These are phyloP conservation scores for Lodderomyces jiufengensis DNA, from an alignment of 1,139 yeast genomes.

Conservation along the genomic window DNA sequence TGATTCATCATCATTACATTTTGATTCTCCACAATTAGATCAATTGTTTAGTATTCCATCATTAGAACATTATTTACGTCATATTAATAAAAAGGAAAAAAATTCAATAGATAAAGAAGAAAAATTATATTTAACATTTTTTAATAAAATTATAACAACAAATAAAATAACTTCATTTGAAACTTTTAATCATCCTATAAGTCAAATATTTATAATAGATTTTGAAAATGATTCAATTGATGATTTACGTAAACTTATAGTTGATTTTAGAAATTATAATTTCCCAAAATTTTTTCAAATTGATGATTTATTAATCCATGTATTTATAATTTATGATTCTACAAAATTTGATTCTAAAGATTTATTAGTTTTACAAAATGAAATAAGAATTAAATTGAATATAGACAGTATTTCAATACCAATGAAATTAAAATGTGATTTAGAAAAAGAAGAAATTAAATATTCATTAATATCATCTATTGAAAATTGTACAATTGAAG, in stretches of 20 bases:
- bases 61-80: conserved; percentile 32
- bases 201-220: conserved; percentile 68
- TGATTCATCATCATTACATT: neutral
- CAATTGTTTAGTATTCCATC: conserved; percentile 41
- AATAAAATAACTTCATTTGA: conserved; percentile 75
- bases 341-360: conserved; percentile 19
- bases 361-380: conserved; percentile 32
- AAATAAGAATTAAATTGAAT: conserved; percentile 25
- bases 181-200: conserved; percentile 84
- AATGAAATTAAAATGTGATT: conserved; percentile 10
- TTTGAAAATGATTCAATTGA: conserved; percentile 47
- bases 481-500: conserved; percentile 51
- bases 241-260: conserved; percentile 35
- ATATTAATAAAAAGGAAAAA: conserved; percentile 11
- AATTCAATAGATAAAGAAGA: conserved; percentile 5
- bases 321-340: conserved; percentile 38
- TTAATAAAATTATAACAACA: conserved; percentile 60
- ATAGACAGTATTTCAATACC: conserved; percentile 30
- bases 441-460: conserved; percentile 11
- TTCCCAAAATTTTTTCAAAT: conserved; percentile 60
- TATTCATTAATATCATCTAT: conserved; percentile 17
- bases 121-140: conserved; percentile 54
- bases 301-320: conserved; percentile 51
- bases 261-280: conserved; percentile 38
- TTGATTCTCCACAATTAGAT: conserved; percentile 12